Evolutionary conservation across 2,329 filamentous ascomycete genomes (phyloP), one percentile per base, ranked within the genome.

Genomic region (Eutypa lata): DNA sequence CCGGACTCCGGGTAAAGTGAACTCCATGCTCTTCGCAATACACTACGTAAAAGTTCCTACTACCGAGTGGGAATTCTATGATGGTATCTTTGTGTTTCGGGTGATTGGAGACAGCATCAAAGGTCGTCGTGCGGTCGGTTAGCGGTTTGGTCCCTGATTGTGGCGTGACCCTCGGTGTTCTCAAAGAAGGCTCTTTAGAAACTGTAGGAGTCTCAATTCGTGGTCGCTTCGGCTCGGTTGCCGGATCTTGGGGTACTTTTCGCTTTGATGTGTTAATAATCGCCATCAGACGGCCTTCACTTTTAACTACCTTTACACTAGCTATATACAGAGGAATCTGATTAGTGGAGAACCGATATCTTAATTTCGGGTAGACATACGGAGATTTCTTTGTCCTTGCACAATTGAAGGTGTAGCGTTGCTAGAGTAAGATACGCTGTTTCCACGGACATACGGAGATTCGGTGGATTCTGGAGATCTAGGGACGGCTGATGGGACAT

Each of bases 11-110:
- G 11, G 63, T 68, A 53, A 76, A 75, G 22, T 71, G 69, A 7
- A 72, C 59, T 0, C 55, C 49, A 18, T 75, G 72, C 48, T 72
- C 64, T 33, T 73, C 69, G 58, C 73, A 75, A 49, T 67, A 70
- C 2, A 73, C 52, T 6, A 75, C 72, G 50, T 72, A 75, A 57
- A 63, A 74, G 4, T 64, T 51, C 1, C 56, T 52, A 7, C 60
- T 65, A 11, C 52, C 51, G 0, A 21, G 4, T 2, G 68, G 67
- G 51, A 61, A 71, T 53, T 71, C 60, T 6, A 67, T 58, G 14
- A 70, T 70, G 38, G 52, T 44, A 42, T 66, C 59, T 28, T 71
- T 70, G 55, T 67, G 61, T 46, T 64, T 44, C 58, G 18, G 68
- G 69, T 35, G 65, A 49, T 47, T 68, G 61, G 51, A 73, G 2